Conservation (phyloP, 2,329 filamentous ascomycete species). For the Arthrobotrys megalospora region DNA sequence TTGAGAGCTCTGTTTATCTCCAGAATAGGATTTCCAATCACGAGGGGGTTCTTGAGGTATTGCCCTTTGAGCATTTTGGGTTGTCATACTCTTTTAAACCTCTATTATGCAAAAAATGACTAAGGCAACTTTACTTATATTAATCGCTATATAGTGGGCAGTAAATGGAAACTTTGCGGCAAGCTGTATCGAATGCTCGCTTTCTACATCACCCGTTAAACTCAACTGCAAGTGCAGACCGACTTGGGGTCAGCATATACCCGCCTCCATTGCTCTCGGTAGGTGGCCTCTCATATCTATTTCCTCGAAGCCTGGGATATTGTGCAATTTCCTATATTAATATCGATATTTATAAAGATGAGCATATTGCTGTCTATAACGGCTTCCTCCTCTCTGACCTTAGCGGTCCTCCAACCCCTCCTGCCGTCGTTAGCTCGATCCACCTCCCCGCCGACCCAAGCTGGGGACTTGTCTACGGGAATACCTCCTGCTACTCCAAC, state of each 20-base stretch:
- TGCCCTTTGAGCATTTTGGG: background rate
- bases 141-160: conserved; percentile 27
- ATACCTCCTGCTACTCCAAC: conserved; percentile 47
- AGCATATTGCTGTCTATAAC: conserved; percentile 51
- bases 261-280: conserved; percentile 38
- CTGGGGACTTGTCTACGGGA: conserved; percentile 44
- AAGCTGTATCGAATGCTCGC: conserved; percentile 44
- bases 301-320: background rate
- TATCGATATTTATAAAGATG: conserved; percentile 31
- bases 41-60: conserved; percentile 52
- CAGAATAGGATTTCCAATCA: conserved; percentile 43
- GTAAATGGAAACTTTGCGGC: conserved; percentile 39
- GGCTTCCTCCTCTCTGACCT: conserved; percentile 51
- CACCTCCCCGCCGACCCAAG: conserved; percentile 37
- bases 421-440: conserved; percentile 25
- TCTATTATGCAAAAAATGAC: background rate
- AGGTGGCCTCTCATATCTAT: background rate
- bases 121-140: background rate
- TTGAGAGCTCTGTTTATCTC: conserved; percentile 56
- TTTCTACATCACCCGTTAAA: conserved; percentile 14
- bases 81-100: background rate
- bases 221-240: conserved; percentile 50
- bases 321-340: background rate
- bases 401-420: conserved; percentile 46
- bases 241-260: conserved; percentile 41